phyloP scores from a whole-genome alignment of 257 asterid genomes.

The Solanum piurae region DNA sequence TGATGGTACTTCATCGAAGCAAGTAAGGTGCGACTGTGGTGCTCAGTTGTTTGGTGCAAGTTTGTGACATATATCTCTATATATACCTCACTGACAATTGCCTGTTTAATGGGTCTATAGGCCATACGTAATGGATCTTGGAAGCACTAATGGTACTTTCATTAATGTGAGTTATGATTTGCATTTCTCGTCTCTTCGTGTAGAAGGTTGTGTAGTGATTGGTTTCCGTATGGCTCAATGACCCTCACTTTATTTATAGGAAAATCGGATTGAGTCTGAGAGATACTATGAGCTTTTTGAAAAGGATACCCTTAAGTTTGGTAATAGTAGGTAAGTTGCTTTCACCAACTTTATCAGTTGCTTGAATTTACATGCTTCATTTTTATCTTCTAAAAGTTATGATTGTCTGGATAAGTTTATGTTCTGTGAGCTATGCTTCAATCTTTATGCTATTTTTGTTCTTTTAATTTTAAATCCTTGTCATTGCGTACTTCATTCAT shows the following conservation, averaged over 20 bases:
- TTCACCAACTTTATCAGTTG: background rate
- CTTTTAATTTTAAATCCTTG: background rate
- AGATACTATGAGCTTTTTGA: slow-evolving; percentile 82
- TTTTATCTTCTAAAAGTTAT: slow-evolving; percentile 2
- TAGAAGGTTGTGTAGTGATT: background rate
- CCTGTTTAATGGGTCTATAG: slow-evolving; percentile 19
- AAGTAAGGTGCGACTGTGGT: slow-evolving; percentile 44
- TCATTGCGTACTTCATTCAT: background rate
- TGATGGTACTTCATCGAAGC: slow-evolving; percentile 61
- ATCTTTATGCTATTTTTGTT: background rate
- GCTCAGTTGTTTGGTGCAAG: slow-evolving; percentile 1
- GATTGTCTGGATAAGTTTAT: background rate
- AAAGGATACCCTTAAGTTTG: slow-evolving; percentile 84
- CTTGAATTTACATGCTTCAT: background rate
- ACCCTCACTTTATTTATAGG: slow-evolving; percentile 36
- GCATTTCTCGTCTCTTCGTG: slow-evolving; percentile 1
- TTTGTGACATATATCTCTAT: background rate
- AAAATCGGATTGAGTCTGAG: slow-evolving; percentile 63
- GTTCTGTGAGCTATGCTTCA: background rate
- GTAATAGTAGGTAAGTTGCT: slow-evolving; percentile 79
- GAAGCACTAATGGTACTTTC: slow-evolving; percentile 92
- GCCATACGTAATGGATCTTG: slow-evolving; percentile 97
- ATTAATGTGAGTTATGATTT: slow-evolving; percentile 55
- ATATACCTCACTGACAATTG: slow-evolving; percentile 2
- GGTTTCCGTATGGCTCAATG: background rate